A percentile compares a stretch with the other conserved stretches of the same genome.
Conservation (phyloP, 208 protist genomes). For the Leishmania tarentolae region DNA sequence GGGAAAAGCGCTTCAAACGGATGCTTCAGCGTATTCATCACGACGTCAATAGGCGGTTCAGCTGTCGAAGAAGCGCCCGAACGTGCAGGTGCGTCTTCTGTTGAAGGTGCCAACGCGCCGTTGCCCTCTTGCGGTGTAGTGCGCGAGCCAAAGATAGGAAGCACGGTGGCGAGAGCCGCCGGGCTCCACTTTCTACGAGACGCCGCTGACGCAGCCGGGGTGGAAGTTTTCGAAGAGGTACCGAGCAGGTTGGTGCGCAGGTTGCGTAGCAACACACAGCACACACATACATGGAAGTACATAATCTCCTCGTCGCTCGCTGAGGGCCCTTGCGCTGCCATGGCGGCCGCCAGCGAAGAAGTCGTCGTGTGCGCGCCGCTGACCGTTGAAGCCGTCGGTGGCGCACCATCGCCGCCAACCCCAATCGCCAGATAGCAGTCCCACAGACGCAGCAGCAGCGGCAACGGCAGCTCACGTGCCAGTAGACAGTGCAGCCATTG, state of each 20-base stretch:
- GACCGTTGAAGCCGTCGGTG: background rate
- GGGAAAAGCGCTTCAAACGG: conserved; percentile 33
- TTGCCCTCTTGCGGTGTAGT: background rate
- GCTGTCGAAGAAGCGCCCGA: background rate
- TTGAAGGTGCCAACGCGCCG: background rate
- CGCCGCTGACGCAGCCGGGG: background rate
- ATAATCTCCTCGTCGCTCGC: conserved; percentile 41
- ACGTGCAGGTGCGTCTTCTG: background rate
- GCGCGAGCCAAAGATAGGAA: conserved; percentile 23
- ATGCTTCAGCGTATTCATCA: conserved; percentile 26
- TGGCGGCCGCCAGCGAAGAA: background rate
- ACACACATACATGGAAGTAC: conserved; percentile 89
- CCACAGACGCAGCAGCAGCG: conserved; percentile 82
- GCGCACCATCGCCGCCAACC: conserved; percentile 30
- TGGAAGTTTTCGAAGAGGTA: background rate
- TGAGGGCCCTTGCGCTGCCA: background rate
- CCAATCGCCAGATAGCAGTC: conserved; percentile 89
- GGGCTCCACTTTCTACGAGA: conserved; percentile 7
- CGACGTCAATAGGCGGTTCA: conserved; percentile 21
- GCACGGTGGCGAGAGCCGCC: conserved; percentile 16
- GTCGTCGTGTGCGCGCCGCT: background rate
- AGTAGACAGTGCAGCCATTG: conserved; percentile 94
- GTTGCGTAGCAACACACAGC: conserved; percentile 68
- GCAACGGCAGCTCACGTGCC: conserved; percentile 83
- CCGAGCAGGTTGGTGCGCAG: conserved; percentile 33